Evolutionary conservation across 2,329 filamentous ascomycete species (phyloP).

Genomic region (Rachicladosporium sp.): DNA sequence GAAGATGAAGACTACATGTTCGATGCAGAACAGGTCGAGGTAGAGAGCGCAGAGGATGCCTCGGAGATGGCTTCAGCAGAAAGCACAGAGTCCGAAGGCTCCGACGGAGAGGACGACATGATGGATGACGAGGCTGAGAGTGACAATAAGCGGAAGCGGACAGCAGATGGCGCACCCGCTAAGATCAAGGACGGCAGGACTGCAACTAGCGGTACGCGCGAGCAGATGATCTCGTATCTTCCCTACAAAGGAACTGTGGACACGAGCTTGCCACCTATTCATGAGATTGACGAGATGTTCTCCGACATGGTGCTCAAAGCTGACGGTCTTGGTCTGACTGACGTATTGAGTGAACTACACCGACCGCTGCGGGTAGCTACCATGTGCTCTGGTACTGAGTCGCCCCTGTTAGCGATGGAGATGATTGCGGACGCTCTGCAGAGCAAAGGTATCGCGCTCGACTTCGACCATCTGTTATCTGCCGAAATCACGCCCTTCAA

Average conservation of each 20-base stretch:
- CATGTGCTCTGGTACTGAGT: conserved; percentile 69
- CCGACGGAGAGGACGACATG: too few relatives aligned
- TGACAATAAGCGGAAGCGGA: too few relatives aligned
- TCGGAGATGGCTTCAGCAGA: too few relatives aligned
- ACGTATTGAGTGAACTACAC: conserved; percentile 25
- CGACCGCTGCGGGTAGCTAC: conserved; percentile 48
- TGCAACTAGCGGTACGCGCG: too few relatives aligned
- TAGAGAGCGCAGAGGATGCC: too few relatives aligned
- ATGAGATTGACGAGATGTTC: conserved; percentile 38
- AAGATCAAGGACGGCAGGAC: too few relatives aligned
- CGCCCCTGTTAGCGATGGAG: conserved; percentile 54
- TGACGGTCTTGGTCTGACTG: conserved; percentile 20
- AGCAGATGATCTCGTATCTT: not conserved
- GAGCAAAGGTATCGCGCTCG: conserved; percentile 9
- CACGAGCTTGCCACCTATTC: conserved; percentile 32
- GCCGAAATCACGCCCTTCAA: conserved; percentile 36
- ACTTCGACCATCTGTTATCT: conserved; percentile 31
- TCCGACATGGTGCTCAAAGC: conserved; percentile 33
- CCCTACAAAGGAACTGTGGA: conserved; percentile 13
- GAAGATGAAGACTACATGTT: too few relatives aligned
- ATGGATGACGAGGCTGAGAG: too few relatives aligned
- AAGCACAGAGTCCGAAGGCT: too few relatives aligned
- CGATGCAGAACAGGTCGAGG: too few relatives aligned
- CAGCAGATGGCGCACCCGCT: too few relatives aligned
- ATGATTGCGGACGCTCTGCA: conserved; percentile 35